These are phyloP conservation scores for Zygoascus bituminiphila DNA, from an alignment of 805 yeast genomes.

Conservation along the genomic window DNA sequence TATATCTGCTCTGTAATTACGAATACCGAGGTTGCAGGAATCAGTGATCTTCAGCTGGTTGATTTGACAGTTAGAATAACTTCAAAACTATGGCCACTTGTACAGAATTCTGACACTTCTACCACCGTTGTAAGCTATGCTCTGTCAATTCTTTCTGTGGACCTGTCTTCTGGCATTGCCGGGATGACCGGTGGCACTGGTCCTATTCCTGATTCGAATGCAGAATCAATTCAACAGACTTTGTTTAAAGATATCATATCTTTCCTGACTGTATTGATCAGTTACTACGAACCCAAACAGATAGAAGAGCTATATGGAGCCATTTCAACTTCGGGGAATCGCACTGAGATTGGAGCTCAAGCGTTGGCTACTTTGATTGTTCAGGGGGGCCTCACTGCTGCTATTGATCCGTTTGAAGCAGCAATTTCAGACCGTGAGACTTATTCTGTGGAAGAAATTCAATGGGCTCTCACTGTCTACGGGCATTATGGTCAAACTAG, in stretches of 20 bases:
- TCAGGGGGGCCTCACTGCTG: not conserved
- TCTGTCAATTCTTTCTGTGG: not conserved
- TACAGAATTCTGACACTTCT: not conserved
- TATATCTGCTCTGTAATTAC: not conserved
- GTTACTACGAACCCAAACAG: not conserved
- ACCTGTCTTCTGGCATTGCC: not conserved
- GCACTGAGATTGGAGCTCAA: constrained; percentile 1
- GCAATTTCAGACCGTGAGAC: not conserved
- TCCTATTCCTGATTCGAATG: not conserved
- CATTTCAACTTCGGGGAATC: not conserved
- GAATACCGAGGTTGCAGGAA: not conserved
- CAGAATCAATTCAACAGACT: not conserved
- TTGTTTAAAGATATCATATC: not conserved
- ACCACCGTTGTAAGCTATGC: not conserved
- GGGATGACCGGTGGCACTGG: not conserved
- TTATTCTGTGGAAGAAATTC: not conserved
- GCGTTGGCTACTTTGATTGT: constrained; percentile 1
- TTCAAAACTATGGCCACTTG: not conserved
- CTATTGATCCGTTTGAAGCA: not conserved
- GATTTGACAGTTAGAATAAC: not conserved
- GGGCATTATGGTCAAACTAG: constrained; percentile 2
- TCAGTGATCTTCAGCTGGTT: not conserved
- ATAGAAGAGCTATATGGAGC: not conserved
- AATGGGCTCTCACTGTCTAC: not conserved
- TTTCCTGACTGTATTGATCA: not conserved